Evolutionary conservation across 805 yeast genomes (phyloP), one percentile per base, ranked within the genome.

Genomic region (Metschnikowia cubensis): DNA sequence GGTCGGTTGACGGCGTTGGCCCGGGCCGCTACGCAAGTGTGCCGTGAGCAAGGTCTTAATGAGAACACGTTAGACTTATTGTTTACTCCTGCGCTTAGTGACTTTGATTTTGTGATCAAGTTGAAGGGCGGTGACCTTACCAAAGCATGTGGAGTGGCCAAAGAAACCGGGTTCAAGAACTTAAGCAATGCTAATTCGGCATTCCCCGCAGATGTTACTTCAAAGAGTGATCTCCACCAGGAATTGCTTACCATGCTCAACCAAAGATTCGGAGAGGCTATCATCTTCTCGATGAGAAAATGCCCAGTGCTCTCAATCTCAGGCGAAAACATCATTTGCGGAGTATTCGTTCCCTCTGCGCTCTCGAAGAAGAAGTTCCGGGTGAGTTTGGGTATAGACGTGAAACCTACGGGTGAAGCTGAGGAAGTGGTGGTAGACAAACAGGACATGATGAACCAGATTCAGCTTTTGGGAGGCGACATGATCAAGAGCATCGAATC

Each of bases 1-100:
- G 78, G 91, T 11, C 82, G 99, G 69, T 70, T 92, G 53, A 92
- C 98, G 0, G 91, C 95, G 0, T 76, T 94, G 52, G 80, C 97
- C 1, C 81, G 89, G 55, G 91, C 86, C 29, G 91, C 92, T 0
- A 67, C 81, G 37, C 75, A 77, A 17, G 63, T 86, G 49, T 65
- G 84, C 18, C 74, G 74, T 47, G 66, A 67, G 0, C 75, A 75
- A 47, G 84, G 83, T 2, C 51, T 70, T 29, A 54, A 52, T 35
- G 66, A 65, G 15, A 42, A 58, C 0, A 75, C 77, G 2, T 61
- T 86, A 33, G 78, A 76, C 40, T 63, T 80, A 39, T 67, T 89
- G 39, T 94, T 91, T 68, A 82, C 87, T 0, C 91, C 98, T 1
- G 89, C 96, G 0, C 71, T 87, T 48, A 76, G 79, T 51, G 98